Conservation (phyloP, 768 basidiomycete genomes). For the Kwoniella sp. region DNA sequence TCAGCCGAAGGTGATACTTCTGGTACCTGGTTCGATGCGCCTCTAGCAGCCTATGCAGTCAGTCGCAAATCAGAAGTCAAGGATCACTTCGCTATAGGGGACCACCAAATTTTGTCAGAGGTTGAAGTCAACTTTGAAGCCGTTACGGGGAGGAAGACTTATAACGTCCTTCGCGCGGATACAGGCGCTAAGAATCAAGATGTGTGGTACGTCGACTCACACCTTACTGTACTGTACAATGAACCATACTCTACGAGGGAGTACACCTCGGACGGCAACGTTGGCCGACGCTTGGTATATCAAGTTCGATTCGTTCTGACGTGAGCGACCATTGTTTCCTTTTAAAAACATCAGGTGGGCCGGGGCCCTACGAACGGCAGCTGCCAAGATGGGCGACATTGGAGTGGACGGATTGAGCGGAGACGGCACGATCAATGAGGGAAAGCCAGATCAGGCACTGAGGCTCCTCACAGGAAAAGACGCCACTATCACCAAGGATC, state of each 20-base stretch:
- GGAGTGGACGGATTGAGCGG: background rate
- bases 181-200: background rate
- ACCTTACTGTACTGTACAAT: background rate
- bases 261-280: too few relatives aligned
- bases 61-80: background rate
- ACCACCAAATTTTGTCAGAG: background rate
- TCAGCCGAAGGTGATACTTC: background rate
- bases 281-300: too few relatives aligned
- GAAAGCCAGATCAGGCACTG: background rate
- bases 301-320: too few relatives aligned
- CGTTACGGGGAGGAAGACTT: background rate
- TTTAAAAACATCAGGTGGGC: too few relatives aligned
- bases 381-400: background rate
- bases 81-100: background rate
- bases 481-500: background rate
- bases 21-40: background rate
- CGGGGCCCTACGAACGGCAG: background rate
- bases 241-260: too few relatives aligned
- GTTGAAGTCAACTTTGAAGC: background rate
- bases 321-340: too few relatives aligned
- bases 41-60: background rate
- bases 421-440: background rate
- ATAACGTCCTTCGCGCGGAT: background rate
- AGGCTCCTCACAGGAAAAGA: background rate
- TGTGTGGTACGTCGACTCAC: background rate